Evolutionary conservation across 2,329 filamentous ascomycete genomes (phyloP), one percentile per base, ranked within the genome.

Genomic region (Alternaria incomplexa): DNA sequence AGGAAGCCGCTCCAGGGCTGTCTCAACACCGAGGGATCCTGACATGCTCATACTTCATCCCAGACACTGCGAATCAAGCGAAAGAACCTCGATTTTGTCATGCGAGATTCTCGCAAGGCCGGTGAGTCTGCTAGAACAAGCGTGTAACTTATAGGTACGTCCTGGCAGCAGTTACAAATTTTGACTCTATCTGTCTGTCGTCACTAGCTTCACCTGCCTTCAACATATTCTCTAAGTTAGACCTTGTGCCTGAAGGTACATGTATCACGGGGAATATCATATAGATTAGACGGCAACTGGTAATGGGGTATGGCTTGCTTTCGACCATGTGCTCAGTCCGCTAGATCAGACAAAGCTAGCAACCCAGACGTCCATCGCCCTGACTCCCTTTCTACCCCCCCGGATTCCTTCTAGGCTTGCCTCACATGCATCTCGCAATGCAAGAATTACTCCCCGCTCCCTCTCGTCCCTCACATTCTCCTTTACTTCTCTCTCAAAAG

Each of bases 331-430:
- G 7, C 17, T 32, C 26, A 15, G 4, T 26, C 22, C 11, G 40
- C 40, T 23, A 25, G 11, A 20, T 65, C 60, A 72, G 5, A 66
- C 56, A 17, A 73, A 73, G 59, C 45, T 72, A 36, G 65, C 68
- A 56, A 62, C 58, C 70, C 68, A 72, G 36, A 68, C 57, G 46
- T 73, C 69, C 68, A 73, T 73, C 15, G 52, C 59, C 40, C 43
- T 54, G 11, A 72, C 62, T 36, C 61, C 67, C n/a, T 67, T 56
- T 20, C 10, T 15, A 26, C 70, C 67, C 7, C 63, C 68, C n/a
- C 54, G 45, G 6, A 70, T 50, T 44, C 25, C 28, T 48, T 63
- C 51, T 46, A 71, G 53, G 50, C 68, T 73, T 26, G 65, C 69
- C 61, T 71, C 61, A 61, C 71, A 72, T 44, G 69, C 66, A 56